These are phyloP conservation scores for Syzygium aqueum DNA, from an alignment of 345 rosid species.

Conservation along the genomic window DNA sequence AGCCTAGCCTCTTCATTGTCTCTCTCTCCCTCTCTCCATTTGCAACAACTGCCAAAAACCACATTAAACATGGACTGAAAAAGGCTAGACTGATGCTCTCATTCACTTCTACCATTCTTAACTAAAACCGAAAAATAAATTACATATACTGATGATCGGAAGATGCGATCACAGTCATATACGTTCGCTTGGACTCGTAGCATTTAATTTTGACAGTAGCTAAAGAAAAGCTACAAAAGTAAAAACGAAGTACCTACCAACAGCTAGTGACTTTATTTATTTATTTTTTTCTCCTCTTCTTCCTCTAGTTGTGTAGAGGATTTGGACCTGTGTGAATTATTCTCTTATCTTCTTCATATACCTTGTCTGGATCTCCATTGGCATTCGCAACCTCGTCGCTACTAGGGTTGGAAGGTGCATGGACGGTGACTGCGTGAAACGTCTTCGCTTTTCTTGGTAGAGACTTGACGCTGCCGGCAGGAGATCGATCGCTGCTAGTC, in stretches of 20 bases:
- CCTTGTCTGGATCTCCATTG: slow-evolving; percentile 25
- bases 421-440: not conserved
- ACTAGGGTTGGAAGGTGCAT: not conserved
- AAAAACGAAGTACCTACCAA: not conserved
- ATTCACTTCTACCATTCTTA: not conserved
- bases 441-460: not conserved
- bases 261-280: not conserved
- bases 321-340: slow-evolving; percentile 86
- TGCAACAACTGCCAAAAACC: not conserved
- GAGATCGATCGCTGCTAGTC: not conserved
- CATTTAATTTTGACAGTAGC: not conserved
- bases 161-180: not conserved
- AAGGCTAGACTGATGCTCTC: slow-evolving; percentile 7
- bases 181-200: not conserved
- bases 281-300: not conserved
- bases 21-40: not conserved
- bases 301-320: slow-evolving; percentile 73
- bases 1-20: not conserved
- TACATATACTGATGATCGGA: not conserved
- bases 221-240: not conserved
- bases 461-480: not conserved
- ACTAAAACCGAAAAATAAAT: not conserved
- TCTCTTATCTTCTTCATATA: slow-evolving; percentile 73
- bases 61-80: not conserved
- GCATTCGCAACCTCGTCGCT: not conserved